These are phyloP conservation scores for Phytophthora pluvialis DNA, from an alignment of 352 stramenopile species.

Conservation along the genomic window DNA sequence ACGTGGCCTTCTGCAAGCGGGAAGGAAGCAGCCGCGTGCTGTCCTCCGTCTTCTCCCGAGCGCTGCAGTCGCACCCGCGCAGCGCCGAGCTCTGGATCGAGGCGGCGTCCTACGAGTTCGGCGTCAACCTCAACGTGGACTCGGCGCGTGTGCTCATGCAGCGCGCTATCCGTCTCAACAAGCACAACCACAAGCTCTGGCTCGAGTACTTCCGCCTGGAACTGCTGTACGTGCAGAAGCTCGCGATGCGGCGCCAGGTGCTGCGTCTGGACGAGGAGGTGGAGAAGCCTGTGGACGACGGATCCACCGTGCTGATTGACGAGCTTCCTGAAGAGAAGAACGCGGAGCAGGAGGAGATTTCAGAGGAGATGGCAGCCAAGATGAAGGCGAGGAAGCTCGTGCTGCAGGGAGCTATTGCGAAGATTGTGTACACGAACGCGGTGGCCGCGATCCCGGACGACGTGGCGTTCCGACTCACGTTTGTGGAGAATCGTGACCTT, in stretches of 20 bases:
- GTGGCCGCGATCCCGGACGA: conserved; percentile 63
- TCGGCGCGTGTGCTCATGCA: conserved; percentile 92
- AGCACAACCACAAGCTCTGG: conserved; percentile 83
- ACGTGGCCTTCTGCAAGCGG: conserved; percentile 88
- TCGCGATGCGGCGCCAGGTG: conserved; percentile 81
- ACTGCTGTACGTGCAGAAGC: conserved; percentile 91
- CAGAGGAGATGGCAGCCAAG: conserved; percentile 52
- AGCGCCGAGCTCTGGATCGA: conserved; percentile 91
- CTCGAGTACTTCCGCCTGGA: conserved; percentile 92
- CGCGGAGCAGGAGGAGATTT: conserved; percentile 35
- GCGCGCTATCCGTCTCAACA: conserved; percentile 92
- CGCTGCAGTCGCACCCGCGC: conserved; percentile 87
- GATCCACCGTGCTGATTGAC: conserved; percentile 61
- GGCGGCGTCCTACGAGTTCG: conserved; percentile 91
- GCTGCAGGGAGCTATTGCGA: conserved; percentile 82
- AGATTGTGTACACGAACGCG: conserved; percentile 84
- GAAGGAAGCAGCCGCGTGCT: conserved; percentile 74
- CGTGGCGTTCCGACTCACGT: conserved; percentile 75
- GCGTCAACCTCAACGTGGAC: conserved; percentile 84
- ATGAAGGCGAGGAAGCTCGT: conserved; percentile 71
- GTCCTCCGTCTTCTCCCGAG: conserved; percentile 83
- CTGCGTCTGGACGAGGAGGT: conserved; percentile 66
- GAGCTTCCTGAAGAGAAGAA: conserved; percentile 64
- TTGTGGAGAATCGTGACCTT: conserved; percentile 80
- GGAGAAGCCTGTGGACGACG: conserved; percentile 25